Percentiles rank a stretch among this genome's conserved stretches.
phyloP scores from a whole-genome alignment of 2,329 filamentous ascomycete species.

The Mariannaea sp. region DNA sequence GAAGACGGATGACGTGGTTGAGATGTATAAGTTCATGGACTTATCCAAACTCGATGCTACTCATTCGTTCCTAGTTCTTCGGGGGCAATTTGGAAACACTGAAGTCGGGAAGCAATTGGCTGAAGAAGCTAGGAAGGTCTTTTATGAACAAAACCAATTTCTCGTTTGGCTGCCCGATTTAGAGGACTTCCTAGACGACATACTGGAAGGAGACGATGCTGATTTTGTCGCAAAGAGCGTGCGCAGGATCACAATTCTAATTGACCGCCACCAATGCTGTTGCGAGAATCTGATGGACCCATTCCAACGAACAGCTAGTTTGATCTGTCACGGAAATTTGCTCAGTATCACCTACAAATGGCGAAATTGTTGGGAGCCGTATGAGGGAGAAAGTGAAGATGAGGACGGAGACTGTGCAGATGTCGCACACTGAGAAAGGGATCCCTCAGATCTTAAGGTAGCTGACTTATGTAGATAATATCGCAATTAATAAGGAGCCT shows the following conservation, averaged over 20 bases:
- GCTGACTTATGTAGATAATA: too few species aligned
- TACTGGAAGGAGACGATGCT: not conserved
- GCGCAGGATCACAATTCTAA: not conserved
- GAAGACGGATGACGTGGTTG: not conserved
- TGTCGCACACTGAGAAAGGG: too few species aligned
- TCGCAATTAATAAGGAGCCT: too few species aligned
- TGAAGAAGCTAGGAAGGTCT: not conserved
- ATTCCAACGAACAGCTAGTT: not conserved
- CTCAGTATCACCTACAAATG: not conserved
- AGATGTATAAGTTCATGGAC: not conserved
- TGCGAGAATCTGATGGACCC: not conserved
- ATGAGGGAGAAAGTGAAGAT: too few species aligned
- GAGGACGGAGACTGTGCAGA: too few species aligned
- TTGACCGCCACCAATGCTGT: not conserved
- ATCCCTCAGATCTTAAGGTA: too few species aligned
- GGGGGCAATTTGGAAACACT: not conserved
- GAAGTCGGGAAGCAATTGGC: not conserved
- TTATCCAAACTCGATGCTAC: not conserved
- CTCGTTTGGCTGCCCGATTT: not conserved
- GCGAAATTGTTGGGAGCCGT: not conserved
- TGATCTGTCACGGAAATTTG: not conserved
- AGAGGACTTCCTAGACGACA: not conserved
- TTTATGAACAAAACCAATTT: not conserved
- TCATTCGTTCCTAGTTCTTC: not conserved
- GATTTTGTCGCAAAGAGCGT: not conserved